A percentile compares a stretch with the other conserved stretches of the same genome.
These are phyloP conservation scores for Volutella citrinella DNA, from an alignment of 2,329 filamentous ascomycete species.

Conservation along the genomic window DNA sequence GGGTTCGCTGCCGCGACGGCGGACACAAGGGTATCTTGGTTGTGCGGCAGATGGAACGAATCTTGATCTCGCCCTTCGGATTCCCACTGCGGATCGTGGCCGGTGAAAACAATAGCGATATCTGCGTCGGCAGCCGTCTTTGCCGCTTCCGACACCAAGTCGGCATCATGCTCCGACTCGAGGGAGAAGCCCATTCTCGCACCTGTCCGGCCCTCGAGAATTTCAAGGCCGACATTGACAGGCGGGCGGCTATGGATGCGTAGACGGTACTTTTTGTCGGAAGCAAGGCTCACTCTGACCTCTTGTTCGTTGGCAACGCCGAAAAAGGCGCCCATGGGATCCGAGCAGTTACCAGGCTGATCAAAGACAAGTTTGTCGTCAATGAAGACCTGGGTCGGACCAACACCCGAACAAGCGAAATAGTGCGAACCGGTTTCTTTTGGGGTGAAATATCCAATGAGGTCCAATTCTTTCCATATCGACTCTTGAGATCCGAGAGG, in stretches of 20 bases:
- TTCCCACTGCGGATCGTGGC: slow-evolving; percentile 46
- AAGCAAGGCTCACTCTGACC: slow-evolving; percentile 15
- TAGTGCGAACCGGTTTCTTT: slow-evolving; percentile 17
- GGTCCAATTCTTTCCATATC: slow-evolving; percentile 10
- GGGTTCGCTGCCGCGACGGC: slow-evolving; percentile 53
- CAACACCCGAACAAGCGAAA: slow-evolving; percentile 17
- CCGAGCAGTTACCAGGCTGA: slow-evolving; percentile 13
- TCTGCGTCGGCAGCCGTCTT: slow-evolving; percentile 53
- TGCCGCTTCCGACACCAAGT: slow-evolving; percentile 43
- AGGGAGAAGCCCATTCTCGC: slow-evolving; percentile 19
- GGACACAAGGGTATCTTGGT: slow-evolving; percentile 53
- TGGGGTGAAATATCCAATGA: slow-evolving; percentile 17
- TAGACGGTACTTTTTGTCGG: no score
- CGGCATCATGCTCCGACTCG: slow-evolving; percentile 19
- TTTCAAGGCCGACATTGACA: slow-evolving; percentile 10
- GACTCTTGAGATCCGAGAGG: slow-evolving; percentile 22
- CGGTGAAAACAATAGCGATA: slow-evolving; percentile 51
- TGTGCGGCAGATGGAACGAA: slow-evolving; percentile 61
- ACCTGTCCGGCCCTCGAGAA: slow-evolving; percentile 18
- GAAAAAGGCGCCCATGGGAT: slow-evolving; percentile 22
- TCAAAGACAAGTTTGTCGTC: slow-evolving; percentile 18
- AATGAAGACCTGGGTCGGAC: slow-evolving; percentile 14
- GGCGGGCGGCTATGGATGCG: slow-evolving; percentile 14
- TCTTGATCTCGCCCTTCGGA: slow-evolving; percentile 63
- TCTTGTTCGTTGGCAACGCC: slow-evolving; percentile 11